phyloP scores from a whole-genome alignment of 163 green algal genomes.

The Scenedesmus sp. region DNA sequence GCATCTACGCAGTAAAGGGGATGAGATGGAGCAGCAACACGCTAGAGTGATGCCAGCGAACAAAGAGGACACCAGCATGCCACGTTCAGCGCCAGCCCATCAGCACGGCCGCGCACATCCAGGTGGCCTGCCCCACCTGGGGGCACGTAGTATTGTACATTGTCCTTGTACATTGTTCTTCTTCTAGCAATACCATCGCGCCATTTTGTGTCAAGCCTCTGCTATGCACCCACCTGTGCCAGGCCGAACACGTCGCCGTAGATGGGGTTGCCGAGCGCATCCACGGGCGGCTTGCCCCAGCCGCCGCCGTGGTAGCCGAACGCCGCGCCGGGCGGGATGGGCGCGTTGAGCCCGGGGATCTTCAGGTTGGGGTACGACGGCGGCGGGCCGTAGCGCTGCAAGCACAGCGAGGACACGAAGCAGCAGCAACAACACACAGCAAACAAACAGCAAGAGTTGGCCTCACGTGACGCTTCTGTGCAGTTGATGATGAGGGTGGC shows the following conservation, averaged over 20 bases:
- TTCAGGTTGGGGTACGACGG: slow-evolving; percentile 96
- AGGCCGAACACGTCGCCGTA: slow-evolving; percentile 99
- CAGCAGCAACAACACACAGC: neutral
- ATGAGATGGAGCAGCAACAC: no score
- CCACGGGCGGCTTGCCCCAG: slow-evolving; percentile 98
- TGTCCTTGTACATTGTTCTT: no score
- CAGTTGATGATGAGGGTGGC: no score
- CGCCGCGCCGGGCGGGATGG: slow-evolving; percentile 89
- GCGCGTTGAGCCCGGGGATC: slow-evolving; percentile 96
- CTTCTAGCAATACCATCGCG: no score
- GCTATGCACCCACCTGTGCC: slow-evolving; percentile 46
- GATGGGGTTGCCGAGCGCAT: slow-evolving; percentile 95
- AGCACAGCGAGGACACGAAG: neutral
- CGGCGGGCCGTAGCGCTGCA: slow-evolving; percentile 97
- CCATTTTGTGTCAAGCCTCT: neutral
- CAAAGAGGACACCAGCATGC: no score
- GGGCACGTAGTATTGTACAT: no score
- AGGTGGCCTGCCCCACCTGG: no score
- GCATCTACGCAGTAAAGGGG: no score
- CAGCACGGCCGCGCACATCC: no score
- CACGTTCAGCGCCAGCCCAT: no score
- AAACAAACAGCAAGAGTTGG: neutral
- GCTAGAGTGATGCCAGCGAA: no score
- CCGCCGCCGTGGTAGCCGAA: slow-evolving; percentile 92
- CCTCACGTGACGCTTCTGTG: no score